These are phyloP conservation scores for Starmerella scarabaei DNA, from an alignment of 805 yeast species.

Conservation along the genomic window DNA sequence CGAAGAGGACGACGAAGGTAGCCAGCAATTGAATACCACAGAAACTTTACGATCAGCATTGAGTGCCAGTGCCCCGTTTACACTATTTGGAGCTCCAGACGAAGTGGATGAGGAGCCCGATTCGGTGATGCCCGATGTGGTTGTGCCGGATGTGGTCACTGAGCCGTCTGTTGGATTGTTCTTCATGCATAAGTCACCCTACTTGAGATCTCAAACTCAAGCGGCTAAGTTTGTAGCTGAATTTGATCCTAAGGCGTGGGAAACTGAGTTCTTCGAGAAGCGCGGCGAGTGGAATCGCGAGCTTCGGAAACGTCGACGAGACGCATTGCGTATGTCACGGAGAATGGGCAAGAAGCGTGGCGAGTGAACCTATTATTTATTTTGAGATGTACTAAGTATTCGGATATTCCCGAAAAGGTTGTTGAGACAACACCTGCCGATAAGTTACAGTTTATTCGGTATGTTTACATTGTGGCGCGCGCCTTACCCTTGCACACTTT, in stretches of 20 bases:
- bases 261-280: constrained; percentile 65
- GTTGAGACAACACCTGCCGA: too few relatives aligned
- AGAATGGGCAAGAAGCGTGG: constrained; percentile 14
- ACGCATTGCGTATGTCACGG: constrained; percentile 28
- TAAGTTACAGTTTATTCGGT: too few relatives aligned
- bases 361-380: constrained; percentile 4
- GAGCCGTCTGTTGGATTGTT: constrained; percentile 41
- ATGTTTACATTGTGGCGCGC: too few relatives aligned
- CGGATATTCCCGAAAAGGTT: too few relatives aligned
- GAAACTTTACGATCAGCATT: constrained; percentile 52
- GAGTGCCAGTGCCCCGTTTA: constrained; percentile 35
- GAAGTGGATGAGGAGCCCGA: constrained; percentile 33
- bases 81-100: constrained; percentile 31
- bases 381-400: too few relatives aligned
- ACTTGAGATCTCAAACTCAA: constrained; percentile 73
- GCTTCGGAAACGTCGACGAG: constrained; percentile 63
- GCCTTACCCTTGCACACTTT: too few relatives aligned
- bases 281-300: constrained; percentile 71
- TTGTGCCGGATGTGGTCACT: constrained; percentile 20
- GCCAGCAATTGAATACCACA: constrained; percentile 27
- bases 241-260: constrained; percentile 41
- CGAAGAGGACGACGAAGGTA: constrained; percentile 1
- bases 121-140: constrained; percentile 21
- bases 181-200: constrained; percentile 84
- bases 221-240: constrained; percentile 38